Evolutionary conservation across 768 basidiomycete genomes (phyloP).

Genomic region (Pleurotus sapidus): DNA sequence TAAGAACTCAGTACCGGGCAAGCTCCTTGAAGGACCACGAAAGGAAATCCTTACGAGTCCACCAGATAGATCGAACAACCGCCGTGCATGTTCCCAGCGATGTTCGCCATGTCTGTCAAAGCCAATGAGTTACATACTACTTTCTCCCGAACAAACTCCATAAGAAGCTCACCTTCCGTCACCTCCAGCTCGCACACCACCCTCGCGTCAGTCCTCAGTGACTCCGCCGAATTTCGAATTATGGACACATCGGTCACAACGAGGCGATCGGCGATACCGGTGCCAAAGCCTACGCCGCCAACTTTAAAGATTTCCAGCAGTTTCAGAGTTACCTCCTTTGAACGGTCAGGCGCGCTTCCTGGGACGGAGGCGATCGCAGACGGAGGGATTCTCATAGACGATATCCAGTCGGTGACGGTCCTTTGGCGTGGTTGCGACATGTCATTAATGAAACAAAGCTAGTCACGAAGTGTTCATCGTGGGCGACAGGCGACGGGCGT

Average conservation of each 20-base stretch:
- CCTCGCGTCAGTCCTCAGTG: background rate
- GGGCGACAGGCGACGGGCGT: background rate
- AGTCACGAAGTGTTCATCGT: no score
- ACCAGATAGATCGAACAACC: slow-evolving; percentile 55
- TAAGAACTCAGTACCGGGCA: background rate
- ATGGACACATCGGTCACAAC: slow-evolving; percentile 12
- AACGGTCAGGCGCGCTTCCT: background rate
- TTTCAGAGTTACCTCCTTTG: background rate
- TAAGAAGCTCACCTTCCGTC: background rate
- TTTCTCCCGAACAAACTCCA: background rate
- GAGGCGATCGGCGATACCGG: background rate
- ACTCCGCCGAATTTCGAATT: background rate
- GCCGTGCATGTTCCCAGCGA: slow-evolving; percentile 47
- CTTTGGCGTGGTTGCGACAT: background rate
- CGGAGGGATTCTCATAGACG: background rate
- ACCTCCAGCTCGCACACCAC: slow-evolving; percentile 6
- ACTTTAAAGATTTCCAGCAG: background rate
- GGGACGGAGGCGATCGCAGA: background rate
- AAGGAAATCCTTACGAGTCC: slow-evolving; percentile 39
- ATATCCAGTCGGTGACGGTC: background rate
- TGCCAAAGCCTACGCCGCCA: background rate
- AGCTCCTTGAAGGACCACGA: background rate
- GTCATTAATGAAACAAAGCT: background rate
- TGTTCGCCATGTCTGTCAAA: slow-evolving; percentile 53
- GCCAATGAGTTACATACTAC: background rate